A percentile compares a stretch with the other conserved stretches of the same genome.
phyloP scores from a whole-genome alignment of 2,329 filamentous ascomycete genomes.

The Xylaria sp. region DNA sequence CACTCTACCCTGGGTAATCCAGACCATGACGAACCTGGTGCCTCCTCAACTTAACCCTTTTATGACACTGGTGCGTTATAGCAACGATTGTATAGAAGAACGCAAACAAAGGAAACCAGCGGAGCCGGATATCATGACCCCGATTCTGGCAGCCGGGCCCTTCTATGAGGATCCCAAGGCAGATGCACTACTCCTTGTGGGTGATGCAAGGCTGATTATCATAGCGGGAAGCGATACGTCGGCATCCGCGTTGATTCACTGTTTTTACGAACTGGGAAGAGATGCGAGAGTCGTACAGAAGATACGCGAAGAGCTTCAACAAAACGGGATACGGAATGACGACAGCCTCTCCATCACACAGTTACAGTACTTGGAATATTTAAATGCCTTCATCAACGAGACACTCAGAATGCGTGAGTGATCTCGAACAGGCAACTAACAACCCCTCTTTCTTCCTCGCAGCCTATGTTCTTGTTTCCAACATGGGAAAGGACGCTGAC shows the following conservation, averaged over 20 bases:
- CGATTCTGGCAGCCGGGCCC: conserved; percentile 33
- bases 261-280: conserved; percentile 34
- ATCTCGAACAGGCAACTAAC: not conserved
- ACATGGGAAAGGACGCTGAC: conserved; percentile 3
- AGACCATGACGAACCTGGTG: conserved; percentile 32
- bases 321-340: conserved; percentile 31
- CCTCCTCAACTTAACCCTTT: conserved; percentile 35
- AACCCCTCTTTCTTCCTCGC: not conserved
- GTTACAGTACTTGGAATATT: conserved; percentile 30
- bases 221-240: conserved; percentile 39
- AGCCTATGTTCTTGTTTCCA: not conserved
- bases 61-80: conserved; percentile 34
- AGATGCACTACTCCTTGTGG: conserved; percentile 34
- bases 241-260: conserved; percentile 31
- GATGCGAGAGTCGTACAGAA: conserved; percentile 15
- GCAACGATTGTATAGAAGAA: conserved; percentile 36
- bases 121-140: conserved; percentile 38
- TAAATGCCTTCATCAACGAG: conserved; percentile 40
- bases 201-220: conserved; percentile 36
- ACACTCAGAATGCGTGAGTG: conserved; percentile 38
- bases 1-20: conserved; percentile 38
- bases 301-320: conserved; percentile 34
- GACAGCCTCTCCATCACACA: conserved; percentile 28
- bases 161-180: conserved; percentile 34
- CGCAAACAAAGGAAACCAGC: conserved; percentile 30